phyloP scores from a whole-genome alignment of 225 moss, liverwort and hornwort genomes.

The Climacium dendroides region DNA sequence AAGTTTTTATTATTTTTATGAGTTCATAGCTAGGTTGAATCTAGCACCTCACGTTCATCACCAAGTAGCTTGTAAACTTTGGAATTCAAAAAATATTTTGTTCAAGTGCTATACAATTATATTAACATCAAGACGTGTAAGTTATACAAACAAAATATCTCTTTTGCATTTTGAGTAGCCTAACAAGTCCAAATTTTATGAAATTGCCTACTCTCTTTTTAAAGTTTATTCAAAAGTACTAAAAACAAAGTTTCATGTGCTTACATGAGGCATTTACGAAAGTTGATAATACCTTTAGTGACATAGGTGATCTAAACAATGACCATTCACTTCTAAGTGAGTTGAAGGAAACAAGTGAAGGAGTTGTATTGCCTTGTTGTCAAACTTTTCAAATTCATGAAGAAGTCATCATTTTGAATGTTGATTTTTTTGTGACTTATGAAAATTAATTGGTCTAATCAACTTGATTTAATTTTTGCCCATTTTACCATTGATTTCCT shows the following conservation, averaged over 20 bases:
- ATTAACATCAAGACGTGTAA: no score
- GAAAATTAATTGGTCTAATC: not conserved
- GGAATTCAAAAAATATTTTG: no score
- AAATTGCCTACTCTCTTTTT: no score
- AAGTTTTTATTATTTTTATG: no score
- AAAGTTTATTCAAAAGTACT: no score
- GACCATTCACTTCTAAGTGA: not conserved
- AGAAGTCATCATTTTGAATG: not conserved
- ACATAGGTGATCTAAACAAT: not conserved
- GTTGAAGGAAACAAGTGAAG: not conserved
- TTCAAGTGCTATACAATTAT: no score
- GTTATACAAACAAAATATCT: no score
- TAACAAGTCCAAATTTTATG: no score
- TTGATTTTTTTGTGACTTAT: not conserved
- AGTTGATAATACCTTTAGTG: rapidly evolving
- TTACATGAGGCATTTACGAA: rapidly evolving
- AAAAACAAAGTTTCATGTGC: not conserved
- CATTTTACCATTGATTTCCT: not conserved
- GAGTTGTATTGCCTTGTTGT: not conserved
- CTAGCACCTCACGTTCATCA: no score
- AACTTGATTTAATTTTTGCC: not conserved
- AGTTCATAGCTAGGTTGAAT: no score
- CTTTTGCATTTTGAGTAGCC: no score
- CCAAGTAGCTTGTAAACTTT: no score
- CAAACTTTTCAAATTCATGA: not conserved